Evolutionary conservation across 2,329 filamentous ascomycete species (phyloP), one percentile per base, ranked within the genome.

Genomic region (Paecilomyces variotii): DNA sequence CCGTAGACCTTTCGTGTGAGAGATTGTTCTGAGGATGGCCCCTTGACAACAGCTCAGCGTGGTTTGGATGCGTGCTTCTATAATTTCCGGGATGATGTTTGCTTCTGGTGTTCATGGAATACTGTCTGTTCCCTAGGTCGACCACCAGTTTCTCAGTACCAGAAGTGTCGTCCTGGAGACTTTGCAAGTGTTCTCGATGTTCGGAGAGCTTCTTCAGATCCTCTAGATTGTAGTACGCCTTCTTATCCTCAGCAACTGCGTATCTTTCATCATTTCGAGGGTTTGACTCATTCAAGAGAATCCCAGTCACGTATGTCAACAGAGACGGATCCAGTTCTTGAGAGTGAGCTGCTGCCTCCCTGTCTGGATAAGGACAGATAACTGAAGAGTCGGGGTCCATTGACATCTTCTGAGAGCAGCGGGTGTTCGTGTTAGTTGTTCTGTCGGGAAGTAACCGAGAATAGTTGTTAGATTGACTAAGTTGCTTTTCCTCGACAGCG

Each of bases 171-270:
- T 45, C 39, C n/a, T 45, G 14, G 2, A 45, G 9, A 6, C 4
- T 9, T 55, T 35, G 10, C 56, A 50, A 30, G 26, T 19, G 10
- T 11, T 39, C 45, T 27, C n/a, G 32, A 30, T 50, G 26, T 14
- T 4, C 39, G 26, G 19, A 59, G 12, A 61, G 53, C 7, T 25
- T 32, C 49, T 56, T 52, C 57, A 61, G 30, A 12, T 61, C 55
- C 9, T 59, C 57, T 3, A 61, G 24, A 25, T 56, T 56, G 34
- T 59, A n/a, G 24, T 45, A 45, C 2, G 19, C 14, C 19, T 24
- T 45, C n/a, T 9, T 45, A n/a, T 14, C 39, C 7, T 45, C 39
- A 24, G 14, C 5, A n/a, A 19, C 19, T n/a, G 19, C 39, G 9
- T 3, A n/a, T 19, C 9, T 19, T 19, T 14, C 9, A 7, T 9